Evolutionary conservation across 2,329 filamentous ascomycete species (phyloP).

Genomic region (Lachnellula willkommii): DNA sequence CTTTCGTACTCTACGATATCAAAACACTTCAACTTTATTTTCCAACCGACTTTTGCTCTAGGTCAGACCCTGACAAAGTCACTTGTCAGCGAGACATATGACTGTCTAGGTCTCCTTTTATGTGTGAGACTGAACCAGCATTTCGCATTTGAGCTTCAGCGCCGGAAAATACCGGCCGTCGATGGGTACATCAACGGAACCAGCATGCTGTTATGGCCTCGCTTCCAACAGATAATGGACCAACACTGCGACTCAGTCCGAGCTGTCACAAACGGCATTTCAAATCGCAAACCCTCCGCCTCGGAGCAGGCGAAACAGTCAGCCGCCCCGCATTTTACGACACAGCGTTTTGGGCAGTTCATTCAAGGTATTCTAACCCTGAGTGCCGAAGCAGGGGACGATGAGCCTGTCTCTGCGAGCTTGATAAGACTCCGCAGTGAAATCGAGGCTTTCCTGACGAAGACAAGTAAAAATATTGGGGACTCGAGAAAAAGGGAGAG

Average conservation of each 20-base stretch:
- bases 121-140: slow-evolving; percentile 92
- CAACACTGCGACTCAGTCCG: slow-evolving; percentile 84
- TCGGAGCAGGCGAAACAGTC: slow-evolving; percentile 57
- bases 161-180: slow-evolving; percentile 80
- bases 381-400: slow-evolving; percentile 85
- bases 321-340: slow-evolving; percentile 83
- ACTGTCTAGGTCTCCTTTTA: slow-evolving; percentile 82
- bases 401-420: slow-evolving; percentile 84
- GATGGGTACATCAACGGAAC: slow-evolving; percentile 92
- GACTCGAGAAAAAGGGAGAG: slow-evolving; percentile 78
- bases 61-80: slow-evolving; percentile 72
- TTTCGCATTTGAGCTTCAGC: slow-evolving; percentile 87
- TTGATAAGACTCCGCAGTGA: slow-evolving; percentile 71
- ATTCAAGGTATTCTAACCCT: slow-evolving; percentile 77
- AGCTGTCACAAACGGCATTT: slow-evolving; percentile 49
- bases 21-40: slow-evolving; percentile 79
- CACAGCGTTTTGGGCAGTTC: slow-evolving; percentile 92
- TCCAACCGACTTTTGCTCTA: slow-evolving; percentile 82
- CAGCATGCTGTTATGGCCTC: slow-evolving; percentile 93
- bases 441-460: slow-evolving; percentile 75
- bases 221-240: slow-evolving; percentile 91
- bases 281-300: slow-evolving; percentile 38
- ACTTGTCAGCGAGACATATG: slow-evolving; percentile 70
- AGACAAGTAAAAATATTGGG: slow-evolving; percentile 67
- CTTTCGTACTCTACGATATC: slow-evolving; percentile 72